Conservation (phyloP, 805 yeast species). For the Ogataea dorogensis region DNA sequence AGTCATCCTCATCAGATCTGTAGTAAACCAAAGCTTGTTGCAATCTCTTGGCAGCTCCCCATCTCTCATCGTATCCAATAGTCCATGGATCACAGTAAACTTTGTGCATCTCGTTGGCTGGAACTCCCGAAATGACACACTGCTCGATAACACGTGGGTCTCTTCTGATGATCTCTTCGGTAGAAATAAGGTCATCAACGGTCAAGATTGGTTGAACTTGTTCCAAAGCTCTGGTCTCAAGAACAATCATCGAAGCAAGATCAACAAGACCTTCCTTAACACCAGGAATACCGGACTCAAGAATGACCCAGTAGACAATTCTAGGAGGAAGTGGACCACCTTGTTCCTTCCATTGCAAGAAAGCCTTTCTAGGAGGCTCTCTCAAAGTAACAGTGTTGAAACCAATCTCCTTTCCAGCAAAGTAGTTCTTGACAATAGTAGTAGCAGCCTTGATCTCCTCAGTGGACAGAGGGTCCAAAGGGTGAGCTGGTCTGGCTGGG, state of each 20-base stretch:
- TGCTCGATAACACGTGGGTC: conserved; percentile 73
- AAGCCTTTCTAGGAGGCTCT: conserved; percentile 67
- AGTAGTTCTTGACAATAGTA: conserved; percentile 48
- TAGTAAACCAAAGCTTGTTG: conserved; percentile 82
- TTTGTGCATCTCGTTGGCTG: conserved; percentile 57
- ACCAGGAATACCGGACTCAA: conserved; percentile 58
- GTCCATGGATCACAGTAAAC: conserved; percentile 69
- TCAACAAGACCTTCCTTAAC: conserved; percentile 72
- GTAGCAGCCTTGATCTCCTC: conserved; percentile 61
- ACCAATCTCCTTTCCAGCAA: conserved; percentile 42
- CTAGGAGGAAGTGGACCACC: conserved; percentile 65
- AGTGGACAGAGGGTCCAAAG: conserved; percentile 68
- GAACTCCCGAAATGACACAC: conserved; percentile 67
- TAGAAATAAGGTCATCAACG: conserved; percentile 58
- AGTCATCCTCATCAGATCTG: conserved; percentile 73
- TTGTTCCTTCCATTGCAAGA: conserved; percentile 62
- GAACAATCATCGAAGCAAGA: conserved; percentile 45
- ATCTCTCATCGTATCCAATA: conserved; percentile 62
- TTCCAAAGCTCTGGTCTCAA: conserved; percentile 46
- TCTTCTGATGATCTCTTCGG: conserved; percentile 64
- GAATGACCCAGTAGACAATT: conserved; percentile 62
- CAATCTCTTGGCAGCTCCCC: conserved; percentile 72
- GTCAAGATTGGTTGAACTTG: conserved; percentile 77
- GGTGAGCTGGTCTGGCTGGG: conserved; percentile 59
- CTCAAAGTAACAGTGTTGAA: conserved; percentile 70